Evolutionary conservation across 169 alveolate species (phyloP), one percentile per base, ranked within the genome.

Genomic region (Plasmodium fragile): DNA sequence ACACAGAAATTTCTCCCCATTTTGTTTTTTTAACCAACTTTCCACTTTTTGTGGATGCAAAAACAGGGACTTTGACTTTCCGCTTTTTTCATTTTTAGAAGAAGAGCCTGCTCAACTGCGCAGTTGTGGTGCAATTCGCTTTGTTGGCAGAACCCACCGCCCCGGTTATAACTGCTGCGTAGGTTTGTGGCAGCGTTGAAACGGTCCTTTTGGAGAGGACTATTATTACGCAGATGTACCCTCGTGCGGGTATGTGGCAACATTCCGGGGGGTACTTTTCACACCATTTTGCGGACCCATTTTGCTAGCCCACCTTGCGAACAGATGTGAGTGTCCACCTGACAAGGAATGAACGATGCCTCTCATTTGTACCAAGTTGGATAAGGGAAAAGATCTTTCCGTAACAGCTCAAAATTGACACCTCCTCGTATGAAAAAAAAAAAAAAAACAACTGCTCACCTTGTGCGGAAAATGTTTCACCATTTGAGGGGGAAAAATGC

Each of bases 391-490:
- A 49, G 59, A 13, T 5, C 59, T 49, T 49, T 49, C 59, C 59
- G 59, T 13, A 13, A 49, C 7, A 49, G 59, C 22, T 13, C 25
- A 49, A 49, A 3, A 13, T 49, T 49, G 22, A 22, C 18, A 49
- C 22, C 59, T 11, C 59, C 18, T 49, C 59, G 59, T 3, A 49
- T 11, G 59, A 11, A 49, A 49, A 49, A 13, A n/a, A n/a, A n/a
- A n/a, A n/a, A n/a, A n/a, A n/a, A n/a, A n/a, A n/a, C n/a, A n/a
- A 5, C 59, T 49, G 59, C 59, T 11, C 59, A 11, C 59, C 59
- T 49, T 49, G 30, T 65, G 75, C 30, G 16, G 16, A 85, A 85
- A 72, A 85, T 85, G 93, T 52, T 73, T 13, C 36, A 75, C 45
- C 87, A 49, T 22, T 85, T 85, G 6, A 85, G 69, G 41, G 69